Conservation (phyloP, 2,329 filamentous ascomycete genomes). For the Aureobasidium vineae region DNA sequence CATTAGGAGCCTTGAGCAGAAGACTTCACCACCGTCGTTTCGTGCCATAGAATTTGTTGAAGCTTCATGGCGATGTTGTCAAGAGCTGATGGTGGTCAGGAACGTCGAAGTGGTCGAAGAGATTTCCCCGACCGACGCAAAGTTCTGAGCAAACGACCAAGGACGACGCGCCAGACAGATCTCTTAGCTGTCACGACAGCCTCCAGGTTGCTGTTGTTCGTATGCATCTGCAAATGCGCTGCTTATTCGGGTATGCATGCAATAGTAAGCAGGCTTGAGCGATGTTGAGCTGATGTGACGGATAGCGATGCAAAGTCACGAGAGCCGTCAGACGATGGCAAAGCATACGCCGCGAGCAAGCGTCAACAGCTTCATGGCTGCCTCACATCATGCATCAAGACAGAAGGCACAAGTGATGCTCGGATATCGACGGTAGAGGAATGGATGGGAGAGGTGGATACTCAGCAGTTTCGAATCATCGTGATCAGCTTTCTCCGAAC, state of each 20-base stretch:
- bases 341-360: not conserved
- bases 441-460: not conserved
- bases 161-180: not conserved
- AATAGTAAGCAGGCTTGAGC: not conserved
- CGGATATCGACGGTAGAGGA: conserved; percentile 1
- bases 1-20: not conserved
- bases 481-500: conserved; percentile 6
- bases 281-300: not conserved
- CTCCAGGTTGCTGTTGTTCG: not conserved
- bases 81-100: not conserved
- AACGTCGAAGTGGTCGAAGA: not conserved
- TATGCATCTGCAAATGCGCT: not conserved
- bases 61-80: not conserved
- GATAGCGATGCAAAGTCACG: not conserved
- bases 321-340: not conserved
- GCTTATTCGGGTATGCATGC: not conserved
- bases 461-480: conserved; percentile 12
- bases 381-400: not conserved
- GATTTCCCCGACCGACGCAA: not conserved
- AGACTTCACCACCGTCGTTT: not conserved
- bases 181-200: not conserved
- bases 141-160: not conserved
- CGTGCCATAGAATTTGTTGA: not conserved
- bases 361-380: not conserved
- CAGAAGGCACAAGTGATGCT: not conserved